Evolutionary conservation across 371 early-diverging fungal genomes (phyloP), one percentile per base, ranked within the genome.

Genomic region (Batkoa obscura): DNA sequence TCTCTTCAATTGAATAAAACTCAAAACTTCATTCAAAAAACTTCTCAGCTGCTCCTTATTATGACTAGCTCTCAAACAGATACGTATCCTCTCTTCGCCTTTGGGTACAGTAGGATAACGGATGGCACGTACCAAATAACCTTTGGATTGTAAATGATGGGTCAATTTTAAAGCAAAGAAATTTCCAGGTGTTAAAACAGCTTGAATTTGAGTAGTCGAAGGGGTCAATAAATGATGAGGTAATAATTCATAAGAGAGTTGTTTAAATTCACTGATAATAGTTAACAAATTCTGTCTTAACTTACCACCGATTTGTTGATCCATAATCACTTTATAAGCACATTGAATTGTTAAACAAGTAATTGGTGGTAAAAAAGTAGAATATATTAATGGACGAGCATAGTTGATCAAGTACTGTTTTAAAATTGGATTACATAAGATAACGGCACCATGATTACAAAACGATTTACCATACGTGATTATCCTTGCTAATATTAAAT

Each of bases 381-480:
- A 84, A 61, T 83, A 89, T 38, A 89, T 79, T 33, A 86, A 62
- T 0, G 90, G 85, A 2, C 86, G 72, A 8, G 86, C 84, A 62
- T 86, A 89, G 59, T 89, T 89, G 62, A 86, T 71, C 42, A 89
- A 59, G 55, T 80, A 89, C 5, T 77, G 64, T 31, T 76, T 74
- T 10, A 85, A 62, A 0, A 68, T 60, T 5, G 64, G 49, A 12
- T 83, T 74, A 3, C 86, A 79, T 41, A 86, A 68, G 2, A 86
- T 65, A 12, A 73, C 84, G 43, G 87, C 89, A 64, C 90, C 90
- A 64, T 84, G 83, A 50, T 78, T 74, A 2, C 83, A 86, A 46
- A 87, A 68, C 0, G 81, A 83, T 60, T 89, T 89, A 52, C 90
- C 85, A 69, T 87, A 89, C 8, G 90, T 89, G 60, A 83, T 80